A percentile compares a stretch with the other conserved stretches of the same genome.
phyloP scores from a whole-genome alignment of 306 rosid species.

The Crotalaria pallida region DNA sequence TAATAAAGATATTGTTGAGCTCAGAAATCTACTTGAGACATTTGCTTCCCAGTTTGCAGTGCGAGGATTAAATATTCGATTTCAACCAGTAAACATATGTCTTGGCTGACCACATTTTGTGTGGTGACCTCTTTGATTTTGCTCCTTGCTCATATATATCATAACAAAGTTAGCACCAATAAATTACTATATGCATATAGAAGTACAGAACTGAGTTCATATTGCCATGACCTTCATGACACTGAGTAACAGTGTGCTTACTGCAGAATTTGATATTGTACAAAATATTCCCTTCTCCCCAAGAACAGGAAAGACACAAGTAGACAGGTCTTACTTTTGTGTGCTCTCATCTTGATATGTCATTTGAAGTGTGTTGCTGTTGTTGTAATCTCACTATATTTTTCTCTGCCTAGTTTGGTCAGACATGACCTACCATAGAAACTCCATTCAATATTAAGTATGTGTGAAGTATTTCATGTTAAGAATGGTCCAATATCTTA shows the following conservation, averaged over 20 bases:
- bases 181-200: conserved; percentile 20
- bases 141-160: background rate
- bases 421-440: background rate
- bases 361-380: background rate
- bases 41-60: conserved; percentile 63
- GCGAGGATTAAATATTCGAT: conserved; percentile 52
- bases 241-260: background rate
- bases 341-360: background rate
- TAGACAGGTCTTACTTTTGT: background rate
- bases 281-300: background rate
- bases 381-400: background rate
- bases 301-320: background rate
- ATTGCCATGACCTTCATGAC: background rate
- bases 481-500: background rate
- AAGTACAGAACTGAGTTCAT: background rate
- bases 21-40: conserved; percentile 45
- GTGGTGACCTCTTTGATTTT: conserved; percentile 7
- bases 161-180: conserved; percentile 9
- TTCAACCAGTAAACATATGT: conserved; percentile 8
- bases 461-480: background rate
- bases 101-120: background rate
- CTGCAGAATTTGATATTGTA: conserved; percentile 14
- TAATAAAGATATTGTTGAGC: conserved; percentile 49
- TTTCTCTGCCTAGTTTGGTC: background rate
- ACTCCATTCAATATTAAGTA: background rate